Conservation (phyloP, 768 basidiomycete species). For the Mycena amicta region DNA sequence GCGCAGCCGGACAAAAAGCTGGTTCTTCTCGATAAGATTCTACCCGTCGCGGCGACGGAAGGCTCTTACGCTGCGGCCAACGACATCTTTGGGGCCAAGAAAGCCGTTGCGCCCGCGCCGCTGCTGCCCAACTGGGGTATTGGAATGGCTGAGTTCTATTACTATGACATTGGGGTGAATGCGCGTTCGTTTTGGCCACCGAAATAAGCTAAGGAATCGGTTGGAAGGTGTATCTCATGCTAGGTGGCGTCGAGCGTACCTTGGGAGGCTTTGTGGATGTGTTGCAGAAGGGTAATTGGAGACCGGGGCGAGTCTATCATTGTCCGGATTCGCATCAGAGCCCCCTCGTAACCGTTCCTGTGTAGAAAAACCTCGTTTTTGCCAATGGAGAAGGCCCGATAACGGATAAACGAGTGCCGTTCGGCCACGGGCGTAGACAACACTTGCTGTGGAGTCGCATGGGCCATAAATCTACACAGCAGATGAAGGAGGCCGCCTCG, state of each 20-base stretch:
- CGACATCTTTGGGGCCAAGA: background rate
- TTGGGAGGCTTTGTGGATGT: background rate
- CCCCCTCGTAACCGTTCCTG: background rate
- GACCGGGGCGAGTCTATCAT: slow-evolving; percentile 1
- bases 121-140: slow-evolving; percentile 9
- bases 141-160: slow-evolving; percentile 2
- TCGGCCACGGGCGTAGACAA: too few species aligned
- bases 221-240: slow-evolving; percentile 5
- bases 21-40: slow-evolving; percentile 26
- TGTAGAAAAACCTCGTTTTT: too few species aligned
- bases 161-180: slow-evolving; percentile 1
- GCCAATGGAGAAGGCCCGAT: too few species aligned
- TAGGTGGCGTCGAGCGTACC: slow-evolving; percentile 7
- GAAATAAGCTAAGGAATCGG: background rate
- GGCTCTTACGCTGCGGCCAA: too few species aligned
- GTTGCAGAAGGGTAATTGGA: background rate
- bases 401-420: too few species aligned
- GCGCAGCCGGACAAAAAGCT: slow-evolving; percentile 29
- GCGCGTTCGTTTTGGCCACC: background rate
- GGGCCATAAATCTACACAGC: too few species aligned
- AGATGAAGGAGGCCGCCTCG: too few species aligned
- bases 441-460: too few species aligned
- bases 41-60: slow-evolving; percentile 15
- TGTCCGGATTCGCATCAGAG: background rate
- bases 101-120: background rate